Conservation (phyloP, 116 monocot genomes). For the Cymodocea nodosa region DNA sequence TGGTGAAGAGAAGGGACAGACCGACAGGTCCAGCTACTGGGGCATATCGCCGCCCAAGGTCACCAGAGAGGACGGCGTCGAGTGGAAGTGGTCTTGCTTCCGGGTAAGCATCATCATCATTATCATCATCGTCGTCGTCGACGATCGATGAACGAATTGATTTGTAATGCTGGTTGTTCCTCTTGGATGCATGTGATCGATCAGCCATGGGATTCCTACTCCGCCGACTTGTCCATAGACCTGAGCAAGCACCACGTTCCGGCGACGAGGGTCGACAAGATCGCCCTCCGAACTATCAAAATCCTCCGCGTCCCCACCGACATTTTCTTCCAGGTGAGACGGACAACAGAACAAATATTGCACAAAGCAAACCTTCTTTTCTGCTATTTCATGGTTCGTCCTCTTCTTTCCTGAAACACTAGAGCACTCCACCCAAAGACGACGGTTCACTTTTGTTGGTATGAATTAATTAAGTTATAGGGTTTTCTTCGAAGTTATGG, state of each 20-base stretch:
- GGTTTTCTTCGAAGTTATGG: too few species aligned
- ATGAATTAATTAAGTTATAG: too few species aligned
- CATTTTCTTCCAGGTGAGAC: slow-evolving; percentile 39
- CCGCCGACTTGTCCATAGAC: slow-evolving; percentile 22
- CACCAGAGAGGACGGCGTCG: slow-evolving; percentile 31
- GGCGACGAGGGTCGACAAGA: slow-evolving; percentile 18
- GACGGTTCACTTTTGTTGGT: too few species aligned
- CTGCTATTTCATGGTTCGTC: too few species aligned
- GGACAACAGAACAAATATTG: background rate
- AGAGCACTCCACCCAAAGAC: too few species aligned
- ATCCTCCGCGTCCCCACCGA: slow-evolving; percentile 26
- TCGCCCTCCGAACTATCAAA: slow-evolving; percentile 28
- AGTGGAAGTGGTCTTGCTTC: slow-evolving; percentile 53
- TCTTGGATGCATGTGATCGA: too few species aligned
- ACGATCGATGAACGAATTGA: too few species aligned
- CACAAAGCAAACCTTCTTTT: too few species aligned
- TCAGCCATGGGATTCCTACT: slow-evolving; percentile 34
- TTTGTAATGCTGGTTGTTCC: too few species aligned
- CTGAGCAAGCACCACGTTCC: slow-evolving; percentile 37
- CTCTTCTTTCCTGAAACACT: too few species aligned
- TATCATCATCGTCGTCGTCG: background rate
- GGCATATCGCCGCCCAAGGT: slow-evolving; percentile 28
- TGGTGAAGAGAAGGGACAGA: slow-evolving; percentile 7
- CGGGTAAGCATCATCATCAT: slow-evolving; percentile 12
- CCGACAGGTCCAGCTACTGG: slow-evolving; percentile 39